Evolutionary conservation across 805 yeast genomes (phyloP), one percentile per base, ranked within the genome.

Genomic region (Schizosaccharomyces octosporus): DNA sequence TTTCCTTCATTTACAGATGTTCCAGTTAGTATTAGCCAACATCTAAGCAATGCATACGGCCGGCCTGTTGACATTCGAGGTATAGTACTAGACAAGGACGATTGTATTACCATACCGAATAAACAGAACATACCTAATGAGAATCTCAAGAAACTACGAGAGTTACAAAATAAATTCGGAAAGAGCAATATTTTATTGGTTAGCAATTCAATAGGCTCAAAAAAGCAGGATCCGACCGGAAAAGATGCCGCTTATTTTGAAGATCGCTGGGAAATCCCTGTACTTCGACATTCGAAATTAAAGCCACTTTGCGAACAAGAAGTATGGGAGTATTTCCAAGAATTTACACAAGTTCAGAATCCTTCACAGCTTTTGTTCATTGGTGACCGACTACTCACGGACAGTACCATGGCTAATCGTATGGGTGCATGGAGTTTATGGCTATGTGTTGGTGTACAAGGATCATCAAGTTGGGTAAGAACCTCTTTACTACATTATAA

Each of bases 301-400:
- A 48, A 48, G 29, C 55, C 55, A 13, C 29, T n/a, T 13, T n/a
- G 55, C 5, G 15, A n/a, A n/a, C 29, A 24, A 19, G 55, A 48
- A 24, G 24, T 24, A 24, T 48, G 15, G 24, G 24, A n/a, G 2
- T 19, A n/a, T 4, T 48, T 48, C 3, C 29, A 3, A 4, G 13
- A 17, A 13, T 13, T 5, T 19, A 19, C 55, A 13, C 29, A 48
- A 5, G 24, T 24, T 24, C 24, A 24, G 3, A 5, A 24, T 24
- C 80, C 89, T 0, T 69, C 75, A 17, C 84, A 88, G 65, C 81
- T 93, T 17, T 90, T 87, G 0, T 82, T 93, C 5, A 79, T 93
- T 11, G 98, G 98, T 0, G 98, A 93, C 67, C 73, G 98, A 48
- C 75, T 93, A 31, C 81, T 88, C 72, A 93, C 98, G 0, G 98